phyloP scores from a whole-genome alignment of 352 stramenopile genomes.

The Pythium utonaiense region DNA sequence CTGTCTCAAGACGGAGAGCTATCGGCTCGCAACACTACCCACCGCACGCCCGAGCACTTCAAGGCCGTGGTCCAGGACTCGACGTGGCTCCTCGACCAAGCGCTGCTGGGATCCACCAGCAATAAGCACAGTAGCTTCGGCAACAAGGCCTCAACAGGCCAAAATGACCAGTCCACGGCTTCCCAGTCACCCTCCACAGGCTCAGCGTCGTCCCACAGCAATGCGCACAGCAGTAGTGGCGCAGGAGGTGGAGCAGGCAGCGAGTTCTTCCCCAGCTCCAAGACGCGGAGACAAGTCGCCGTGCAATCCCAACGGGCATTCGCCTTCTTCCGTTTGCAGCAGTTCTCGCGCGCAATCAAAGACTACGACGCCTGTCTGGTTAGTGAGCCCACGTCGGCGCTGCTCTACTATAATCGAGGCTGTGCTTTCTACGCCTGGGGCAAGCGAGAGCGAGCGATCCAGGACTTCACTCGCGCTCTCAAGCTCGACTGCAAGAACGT shows the following conservation, averaged over 20 bases:
- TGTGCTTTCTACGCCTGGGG: constrained; percentile 55
- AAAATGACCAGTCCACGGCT: neutral
- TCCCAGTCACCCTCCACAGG: neutral
- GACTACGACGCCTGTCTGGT: constrained; percentile 54
- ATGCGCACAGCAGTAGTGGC: neutral
- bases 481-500: constrained; percentile 66
- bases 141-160: neutral
- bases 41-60: constrained; percentile 23
- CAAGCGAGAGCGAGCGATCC: constrained; percentile 38
- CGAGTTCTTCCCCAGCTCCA: constrained; percentile 15
- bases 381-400: constrained; percentile 34
- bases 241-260: neutral
- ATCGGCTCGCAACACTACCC: constrained; percentile 24
- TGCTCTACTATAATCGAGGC: constrained; percentile 58
- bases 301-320: constrained; percentile 56
- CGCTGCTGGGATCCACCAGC: constrained; percentile 9
- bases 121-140: constrained; percentile 2
- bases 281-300: constrained; percentile 33
- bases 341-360: constrained; percentile 40
- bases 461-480: constrained; percentile 56
- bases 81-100: constrained; percentile 33
- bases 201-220: neutral
- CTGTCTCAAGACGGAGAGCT: constrained; percentile 25
- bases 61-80: constrained; percentile 24
- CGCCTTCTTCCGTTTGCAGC: constrained; percentile 45